Percentiles rank a stretch among this genome's conserved stretches.
Evolutionary conservation across 805 yeast genomes (phyloP).

Genomic region (Jamesozyma lodderae): DNA sequence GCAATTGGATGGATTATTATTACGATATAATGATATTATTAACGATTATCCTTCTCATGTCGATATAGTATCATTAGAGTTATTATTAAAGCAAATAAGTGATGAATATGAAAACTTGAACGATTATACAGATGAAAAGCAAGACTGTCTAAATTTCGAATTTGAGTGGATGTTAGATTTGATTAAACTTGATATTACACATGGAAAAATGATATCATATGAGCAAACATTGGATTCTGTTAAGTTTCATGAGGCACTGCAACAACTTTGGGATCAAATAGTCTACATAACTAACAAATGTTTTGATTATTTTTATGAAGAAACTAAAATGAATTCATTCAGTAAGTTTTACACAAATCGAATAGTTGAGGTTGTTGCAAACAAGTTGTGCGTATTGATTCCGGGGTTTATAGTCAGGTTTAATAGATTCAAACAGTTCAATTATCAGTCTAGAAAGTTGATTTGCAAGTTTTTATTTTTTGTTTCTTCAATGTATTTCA

Average conservation of each 20-base stretch:
- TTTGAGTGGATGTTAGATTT: slow-evolving; percentile 16
- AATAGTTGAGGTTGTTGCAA: slow-evolving; percentile 22
- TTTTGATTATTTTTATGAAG: slow-evolving; percentile 13
- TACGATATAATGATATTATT: slow-evolving; percentile 14
- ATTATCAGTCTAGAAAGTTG: slow-evolving; percentile 7
- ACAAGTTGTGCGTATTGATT: slow-evolving; percentile 18
- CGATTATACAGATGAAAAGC: slow-evolving; percentile 1
- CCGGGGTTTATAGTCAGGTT: slow-evolving; percentile 24
- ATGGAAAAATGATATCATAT: slow-evolving; percentile 18
- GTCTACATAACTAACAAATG: slow-evolving; percentile 15
- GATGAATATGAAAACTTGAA: slow-evolving; percentile 9
- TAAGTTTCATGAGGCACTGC: slow-evolving; percentile 11
- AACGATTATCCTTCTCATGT: slow-evolving; percentile 18
- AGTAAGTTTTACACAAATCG: slow-evolving; percentile 23
- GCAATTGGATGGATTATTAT: slow-evolving; percentile 13
- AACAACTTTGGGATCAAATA: slow-evolving; percentile 18
- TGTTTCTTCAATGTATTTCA: slow-evolving; percentile 24
- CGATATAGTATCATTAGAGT: slow-evolving; percentile 8
- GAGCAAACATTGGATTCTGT: slow-evolving; percentile 11
- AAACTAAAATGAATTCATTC: slow-evolving; percentile 9
- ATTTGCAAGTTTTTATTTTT: slow-evolving; percentile 17
- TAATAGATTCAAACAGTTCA: slow-evolving; percentile 10
- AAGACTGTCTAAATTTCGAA: slow-evolving; percentile 18
- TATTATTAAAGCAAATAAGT: slow-evolving; percentile 7
- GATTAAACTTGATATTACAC: slow-evolving; percentile 15